Evolutionary conservation across 768 basidiomycete genomes (phyloP).

Genomic region (Floccularia luteovirens): DNA sequence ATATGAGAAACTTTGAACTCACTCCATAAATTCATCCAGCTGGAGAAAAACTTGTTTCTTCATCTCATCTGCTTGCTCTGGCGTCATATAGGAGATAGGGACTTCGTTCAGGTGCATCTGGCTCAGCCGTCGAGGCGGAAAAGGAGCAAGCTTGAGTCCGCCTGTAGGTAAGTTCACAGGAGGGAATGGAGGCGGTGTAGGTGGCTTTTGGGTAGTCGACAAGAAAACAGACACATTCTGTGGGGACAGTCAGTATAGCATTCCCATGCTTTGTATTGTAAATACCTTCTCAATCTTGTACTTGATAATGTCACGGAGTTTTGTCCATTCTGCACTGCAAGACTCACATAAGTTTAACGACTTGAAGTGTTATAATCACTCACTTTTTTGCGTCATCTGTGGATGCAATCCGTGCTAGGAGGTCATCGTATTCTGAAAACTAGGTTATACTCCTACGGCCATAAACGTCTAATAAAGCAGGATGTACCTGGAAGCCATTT

Average conservation of each 20-base stretch:
- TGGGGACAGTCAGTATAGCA: background rate
- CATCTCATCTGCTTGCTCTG: slow-evolving; percentile 50
- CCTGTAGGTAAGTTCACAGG: slow-evolving; percentile 40
- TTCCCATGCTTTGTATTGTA: slow-evolving; percentile 1
- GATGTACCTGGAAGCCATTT: slow-evolving; percentile 48
- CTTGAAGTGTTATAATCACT: slow-evolving; percentile 13
- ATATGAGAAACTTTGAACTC: no score
- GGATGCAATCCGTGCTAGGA: slow-evolving; percentile 55
- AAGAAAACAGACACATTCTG: slow-evolving; percentile 49
- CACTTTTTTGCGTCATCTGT: slow-evolving; percentile 63
- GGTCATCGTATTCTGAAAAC: slow-evolving; percentile 45
- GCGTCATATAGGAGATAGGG: slow-evolving; percentile 53
- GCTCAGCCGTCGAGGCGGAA: slow-evolving; percentile 49
- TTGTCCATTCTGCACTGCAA: slow-evolving; percentile 59
- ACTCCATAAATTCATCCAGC: slow-evolving; percentile 74
- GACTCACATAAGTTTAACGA: slow-evolving; percentile 7
- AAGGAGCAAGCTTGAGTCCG: slow-evolving; percentile 67
- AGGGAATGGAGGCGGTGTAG: slow-evolving; percentile 31
- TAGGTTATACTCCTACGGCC: slow-evolving; percentile 1
- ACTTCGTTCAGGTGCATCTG: slow-evolving; percentile 43
- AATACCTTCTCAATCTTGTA: slow-evolving; percentile 59
- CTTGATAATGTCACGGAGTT: slow-evolving; percentile 67
- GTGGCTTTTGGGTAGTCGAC: slow-evolving; percentile 25
- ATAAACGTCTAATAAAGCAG: background rate
- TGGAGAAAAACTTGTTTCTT: slow-evolving; percentile 52